A percentile compares a stretch with the other conserved stretches of the same genome.
Evolutionary conservation across 805 yeast species (phyloP).

Genomic region (Saturnispora dispora): DNA sequence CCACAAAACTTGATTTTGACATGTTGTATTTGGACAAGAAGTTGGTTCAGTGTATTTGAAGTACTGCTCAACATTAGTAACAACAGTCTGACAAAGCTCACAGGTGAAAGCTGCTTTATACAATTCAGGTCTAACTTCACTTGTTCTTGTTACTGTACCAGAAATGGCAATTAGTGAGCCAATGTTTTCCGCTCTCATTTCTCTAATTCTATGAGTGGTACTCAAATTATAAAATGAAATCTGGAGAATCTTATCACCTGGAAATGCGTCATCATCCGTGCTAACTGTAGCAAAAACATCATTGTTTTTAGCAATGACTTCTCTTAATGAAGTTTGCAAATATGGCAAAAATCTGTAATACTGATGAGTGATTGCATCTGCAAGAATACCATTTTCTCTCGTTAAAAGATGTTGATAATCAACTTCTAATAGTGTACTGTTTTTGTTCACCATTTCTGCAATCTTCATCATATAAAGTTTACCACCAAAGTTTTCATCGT

Average conservation of each 20-base stretch:
- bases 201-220: slow-evolving; percentile 74
- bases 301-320: slow-evolving; percentile 62
- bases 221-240: slow-evolving; percentile 86
- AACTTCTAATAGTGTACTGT: slow-evolving; percentile 68
- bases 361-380: slow-evolving; percentile 82
- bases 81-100: slow-evolving; percentile 74
- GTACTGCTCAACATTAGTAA: slow-evolving; percentile 85
- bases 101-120: slow-evolving; percentile 82
- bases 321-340: slow-evolving; percentile 62
- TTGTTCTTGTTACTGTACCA: slow-evolving; percentile 93
- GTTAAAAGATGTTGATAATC: slow-evolving; percentile 73
- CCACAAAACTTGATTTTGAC: slow-evolving; percentile 84
- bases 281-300: slow-evolving; percentile 44
- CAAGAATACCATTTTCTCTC: slow-evolving; percentile 78
- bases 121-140: slow-evolving; percentile 93
- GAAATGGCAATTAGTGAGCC: slow-evolving; percentile 78
- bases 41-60: slow-evolving; percentile 94
- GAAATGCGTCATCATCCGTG: slow-evolving; percentile 33
- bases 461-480: slow-evolving; percentile 69
- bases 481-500: slow-evolving; percentile 39
- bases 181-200: slow-evolving; percentile 78
- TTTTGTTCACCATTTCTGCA: slow-evolving; percentile 68
- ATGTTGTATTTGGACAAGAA: slow-evolving; percentile 77
- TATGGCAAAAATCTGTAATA: slow-evolving; percentile 90
- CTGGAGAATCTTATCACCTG: slow-evolving; percentile 71